Base-by-base conservation (phyloP, 129 eudicot genomes). In the Flaveria brownii region DNA sequence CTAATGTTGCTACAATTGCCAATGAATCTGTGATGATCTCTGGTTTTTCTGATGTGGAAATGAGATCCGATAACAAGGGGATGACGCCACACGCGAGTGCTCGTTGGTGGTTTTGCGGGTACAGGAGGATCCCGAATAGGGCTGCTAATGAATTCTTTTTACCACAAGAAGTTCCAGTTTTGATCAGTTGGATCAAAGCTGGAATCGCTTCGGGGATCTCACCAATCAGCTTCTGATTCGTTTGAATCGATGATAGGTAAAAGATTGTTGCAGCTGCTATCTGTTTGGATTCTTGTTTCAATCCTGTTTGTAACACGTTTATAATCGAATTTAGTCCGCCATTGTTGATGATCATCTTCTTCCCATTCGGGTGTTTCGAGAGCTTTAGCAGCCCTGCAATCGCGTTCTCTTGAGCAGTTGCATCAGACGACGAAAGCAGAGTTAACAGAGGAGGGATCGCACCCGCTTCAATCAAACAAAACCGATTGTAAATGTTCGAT, bases 261-360 rank as follows among this genome's bases (percentile, higher is more conserved):
- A 88, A 91, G 30, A 93, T 78, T 0, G 89, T 87, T 3, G 96
- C 98, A 17, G 98, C 93, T 63, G 98, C 96, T 5, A 78, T 85
- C 61, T 91, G 97, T 60, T 81, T 81, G 0, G 91, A 66, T 73
- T 91, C 98, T 59, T 81, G 52, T 71, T 84, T 88, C 12, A 75
- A 23, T 30, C 97, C 98, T 1, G 74, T 71, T 67, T 78, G 71
- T 6, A 93, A 69, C 3, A 91, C 96, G 0, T 15, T 23, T 2
- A 88, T 76, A 14, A 93, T 83, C 12, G 54, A 36, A 3, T 72
- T 51, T n/a, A 93, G 61, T 6, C 98, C 98, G 5, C 78, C 70
- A 10, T 76, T 72, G 9, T 84, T 76, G 22, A 88, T 70, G 22
- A 93, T 88, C 8, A 71, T 84, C 28, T 80, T 85, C 76, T 88